Conservation (phyloP, 163 green algal genomes). For the Scenedesmus sp. region DNA sequence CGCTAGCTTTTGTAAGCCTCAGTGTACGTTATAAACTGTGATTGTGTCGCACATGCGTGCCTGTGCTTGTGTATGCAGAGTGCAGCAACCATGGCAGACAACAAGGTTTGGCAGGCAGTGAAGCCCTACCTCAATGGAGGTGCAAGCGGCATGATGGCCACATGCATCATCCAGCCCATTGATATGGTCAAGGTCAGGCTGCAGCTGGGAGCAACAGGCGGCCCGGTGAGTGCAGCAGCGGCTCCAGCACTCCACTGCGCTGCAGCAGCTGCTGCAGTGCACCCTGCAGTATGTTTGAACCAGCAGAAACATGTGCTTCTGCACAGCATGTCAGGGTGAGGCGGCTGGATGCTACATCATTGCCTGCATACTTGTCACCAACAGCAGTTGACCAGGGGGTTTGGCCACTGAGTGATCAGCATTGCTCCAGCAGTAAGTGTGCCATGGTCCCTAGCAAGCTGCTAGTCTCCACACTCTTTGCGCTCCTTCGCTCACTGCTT, state of each 20-base stretch:
- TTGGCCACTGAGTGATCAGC: neutral
- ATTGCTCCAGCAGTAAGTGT: neutral
- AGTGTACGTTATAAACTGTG: too few species aligned
- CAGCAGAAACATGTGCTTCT: neutral
- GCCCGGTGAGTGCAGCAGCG: conserved; percentile 69
- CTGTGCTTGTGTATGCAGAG: neutral
- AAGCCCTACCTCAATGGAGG: conserved; percentile 98
- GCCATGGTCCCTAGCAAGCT: neutral
- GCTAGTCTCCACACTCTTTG: neutral
- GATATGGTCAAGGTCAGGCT: conserved; percentile 99
- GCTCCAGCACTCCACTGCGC: neutral
- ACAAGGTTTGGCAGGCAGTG: conserved; percentile 81
- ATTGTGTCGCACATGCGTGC: neutral
- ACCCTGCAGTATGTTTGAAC: neutral
- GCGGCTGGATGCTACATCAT: neutral
- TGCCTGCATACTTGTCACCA: neutral
- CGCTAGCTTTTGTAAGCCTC: too few species aligned
- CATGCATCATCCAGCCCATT: conserved; percentile 99
- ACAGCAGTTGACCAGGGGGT: neutral
- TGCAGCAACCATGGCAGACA: conserved; percentile 35
- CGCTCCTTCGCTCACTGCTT: neutral
- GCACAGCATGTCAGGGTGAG: neutral
- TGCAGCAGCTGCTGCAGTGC: neutral
- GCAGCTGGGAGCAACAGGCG: conserved; percentile 90
- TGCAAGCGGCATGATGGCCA: conserved; percentile 94